Base-by-base conservation (phyloP, 1,284 basidiomycete genomes). In the Abortiporus biennis region DNA sequence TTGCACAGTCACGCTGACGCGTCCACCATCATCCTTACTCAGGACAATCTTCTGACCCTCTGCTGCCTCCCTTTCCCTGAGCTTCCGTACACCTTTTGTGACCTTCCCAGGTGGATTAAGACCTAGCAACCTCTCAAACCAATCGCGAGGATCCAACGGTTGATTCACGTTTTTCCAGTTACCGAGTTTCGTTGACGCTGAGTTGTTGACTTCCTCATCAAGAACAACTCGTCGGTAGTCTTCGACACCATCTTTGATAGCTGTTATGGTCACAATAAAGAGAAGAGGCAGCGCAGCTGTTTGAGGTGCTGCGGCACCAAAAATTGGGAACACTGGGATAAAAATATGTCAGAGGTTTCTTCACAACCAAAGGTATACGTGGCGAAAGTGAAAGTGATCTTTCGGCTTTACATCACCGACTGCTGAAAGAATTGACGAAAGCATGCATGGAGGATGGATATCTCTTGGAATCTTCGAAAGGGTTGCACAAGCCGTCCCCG, bases 231-330 rank as follows among this genome's bases (percentile, higher is more conserved):
- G 79, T 17, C 94, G 81, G 61, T 92, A 94, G 65, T 98, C 94
- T 67, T 98, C 95, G 43, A 97, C 71, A 9, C 83, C 92, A 61
- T 98, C 94, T 64, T 97, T 98, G 67, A 96, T 80, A 8, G 86
- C 93, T 5, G 95, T 97, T 47, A 96, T 86, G 23, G 71, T 62
- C 34, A 98, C 64, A 51, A 98, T 96, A 61, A 93, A 89, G 15
- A 91, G 68, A 16, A 98, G 74, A 0, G 94, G 95, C 19, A 98
- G 66, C 60, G 91, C 86, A 3, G 92, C 82, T 44, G 92, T 82
- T 46, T 87, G 76, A 1, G 92, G 85, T 1, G 85, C 78, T 1
- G 90, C 80, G 1, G 93, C 89, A 35, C 92, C 94, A 59, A 98
- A 98, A 20, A 95, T 69, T 38, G 92, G 76, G 59, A 96, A 94